Evolutionary conservation across 768 basidiomycete species (phyloP).

Genomic region (Phlebiopsis flavidoalba): DNA sequence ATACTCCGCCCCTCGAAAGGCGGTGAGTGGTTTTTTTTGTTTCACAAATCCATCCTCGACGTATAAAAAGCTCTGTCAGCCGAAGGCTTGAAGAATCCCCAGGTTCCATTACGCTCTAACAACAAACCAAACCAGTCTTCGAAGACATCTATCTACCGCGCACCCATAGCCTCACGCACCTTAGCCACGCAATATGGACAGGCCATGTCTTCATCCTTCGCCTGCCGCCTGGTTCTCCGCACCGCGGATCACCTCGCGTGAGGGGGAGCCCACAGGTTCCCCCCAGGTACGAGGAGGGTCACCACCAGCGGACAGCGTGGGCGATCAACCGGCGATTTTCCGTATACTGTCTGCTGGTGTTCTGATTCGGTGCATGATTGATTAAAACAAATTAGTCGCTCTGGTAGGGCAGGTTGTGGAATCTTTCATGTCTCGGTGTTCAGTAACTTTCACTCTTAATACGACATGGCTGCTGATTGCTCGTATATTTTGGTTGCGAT

Average conservation of each 20-base stretch:
- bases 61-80: background rate
- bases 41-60: background rate
- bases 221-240: too few species aligned
- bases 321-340: too few species aligned
- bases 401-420: too few species aligned
- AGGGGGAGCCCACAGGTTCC: constrained; percentile 12
- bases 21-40: background rate
- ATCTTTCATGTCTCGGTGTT: too few species aligned
- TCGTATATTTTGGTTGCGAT: too few species aligned
- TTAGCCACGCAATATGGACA: constrained; percentile 10
- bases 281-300: constrained; percentile 9
- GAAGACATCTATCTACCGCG: background rate
- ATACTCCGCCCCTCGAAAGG: background rate
- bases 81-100: background rate
- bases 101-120: background rate
- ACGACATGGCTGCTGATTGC: too few species aligned
- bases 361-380: too few species aligned
- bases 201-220: constrained; percentile 13
- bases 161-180: background rate
- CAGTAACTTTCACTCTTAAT: too few species aligned
- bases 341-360: too few species aligned
- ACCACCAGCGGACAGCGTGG: background rate
- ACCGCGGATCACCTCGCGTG: constrained; percentile 10
- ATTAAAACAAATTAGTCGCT: background rate
- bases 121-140: background rate